phyloP scores from a whole-genome alignment of 345 rosid genomes.

The Salix udensis region DNA sequence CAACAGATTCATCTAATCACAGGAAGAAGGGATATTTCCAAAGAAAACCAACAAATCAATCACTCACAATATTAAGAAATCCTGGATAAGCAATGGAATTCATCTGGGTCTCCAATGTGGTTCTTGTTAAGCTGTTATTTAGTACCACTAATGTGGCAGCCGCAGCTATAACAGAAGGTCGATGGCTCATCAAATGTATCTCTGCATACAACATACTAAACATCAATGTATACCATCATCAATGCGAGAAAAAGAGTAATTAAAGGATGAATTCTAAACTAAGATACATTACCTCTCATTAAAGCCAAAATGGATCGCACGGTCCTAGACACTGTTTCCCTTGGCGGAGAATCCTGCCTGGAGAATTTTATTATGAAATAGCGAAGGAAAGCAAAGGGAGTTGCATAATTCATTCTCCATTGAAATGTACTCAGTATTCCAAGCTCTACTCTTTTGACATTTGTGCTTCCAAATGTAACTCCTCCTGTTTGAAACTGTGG shows the following conservation, averaged over 20 bases:
- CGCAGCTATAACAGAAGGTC: slow-evolving; percentile 53
- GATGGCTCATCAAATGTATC: slow-evolving; percentile 34
- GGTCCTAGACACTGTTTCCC: slow-evolving; percentile 11
- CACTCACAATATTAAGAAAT: slow-evolving; percentile 53
- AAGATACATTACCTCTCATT: slow-evolving; percentile 35
- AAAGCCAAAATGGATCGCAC: slow-evolving; percentile 26
- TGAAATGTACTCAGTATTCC: slow-evolving; percentile 46
- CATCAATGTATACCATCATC: not conserved
- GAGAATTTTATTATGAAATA: slow-evolving; percentile 26
- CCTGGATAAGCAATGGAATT: slow-evolving; percentile 25
- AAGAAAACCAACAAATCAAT: not conserved
- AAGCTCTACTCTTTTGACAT: slow-evolving; percentile 73
- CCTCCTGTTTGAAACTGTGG: slow-evolving; percentile 59
- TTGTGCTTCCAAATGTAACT: slow-evolving; percentile 40
- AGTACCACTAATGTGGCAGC: slow-evolving; percentile 47
- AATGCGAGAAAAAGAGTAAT: not conserved
- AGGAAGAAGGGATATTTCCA: not conserved
- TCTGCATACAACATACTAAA: slow-evolving; percentile 25
- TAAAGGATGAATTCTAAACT: not conserved
- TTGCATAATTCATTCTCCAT: slow-evolving; percentile 59
- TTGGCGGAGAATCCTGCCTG: slow-evolving; percentile 20
- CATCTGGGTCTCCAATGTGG: slow-evolving; percentile 35
- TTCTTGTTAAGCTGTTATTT: slow-evolving; percentile 35
- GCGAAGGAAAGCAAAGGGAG: slow-evolving; percentile 38
- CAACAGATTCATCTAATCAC: not conserved